Conservation (phyloP, 2,329 filamentous ascomycete species). For the Aspergillus udagawae region DNA sequence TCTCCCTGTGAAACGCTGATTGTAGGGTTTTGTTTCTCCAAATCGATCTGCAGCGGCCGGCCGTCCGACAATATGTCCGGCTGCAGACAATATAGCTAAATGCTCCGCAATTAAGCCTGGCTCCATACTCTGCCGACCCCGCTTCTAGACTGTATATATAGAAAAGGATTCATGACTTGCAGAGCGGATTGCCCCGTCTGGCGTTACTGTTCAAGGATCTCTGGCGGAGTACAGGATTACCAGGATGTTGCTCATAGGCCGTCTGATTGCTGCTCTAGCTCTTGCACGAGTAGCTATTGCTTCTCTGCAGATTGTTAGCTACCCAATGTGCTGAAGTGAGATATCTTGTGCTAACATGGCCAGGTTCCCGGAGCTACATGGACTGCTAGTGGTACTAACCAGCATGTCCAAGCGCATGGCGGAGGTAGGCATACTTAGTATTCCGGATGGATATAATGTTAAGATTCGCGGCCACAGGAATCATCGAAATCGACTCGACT, state of each 20-base stretch:
- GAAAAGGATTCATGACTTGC: background rate
- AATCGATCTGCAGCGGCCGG: background rate
- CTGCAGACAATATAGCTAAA: background rate
- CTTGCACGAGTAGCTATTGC: background rate
- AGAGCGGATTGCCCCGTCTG: background rate
- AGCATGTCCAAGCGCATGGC: slow-evolving; percentile 64
- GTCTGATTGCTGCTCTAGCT: background rate
- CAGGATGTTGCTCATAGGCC: background rate
- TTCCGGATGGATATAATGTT: background rate
- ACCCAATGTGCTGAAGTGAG: accelerated
- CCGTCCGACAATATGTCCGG: background rate
- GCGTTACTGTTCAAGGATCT: background rate
- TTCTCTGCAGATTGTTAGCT: slow-evolving; percentile 7
- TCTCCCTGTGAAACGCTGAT: background rate
- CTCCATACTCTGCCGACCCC: background rate
- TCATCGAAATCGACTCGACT: slow-evolving; percentile 55
- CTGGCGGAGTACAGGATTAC: background rate
- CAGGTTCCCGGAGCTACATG: slow-evolving; percentile 45
- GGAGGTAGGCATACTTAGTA: slow-evolving; percentile 40
- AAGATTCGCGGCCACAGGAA: background rate
- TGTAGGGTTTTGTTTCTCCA: background rate
- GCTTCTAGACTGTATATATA: background rate
- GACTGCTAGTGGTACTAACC: slow-evolving; percentile 43
- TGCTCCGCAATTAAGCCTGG: background rate
- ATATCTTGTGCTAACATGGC: background rate